phyloP scores from a whole-genome alignment of 2,329 filamentous ascomycete species.

The Sarocladiaceae sp. region DNA sequence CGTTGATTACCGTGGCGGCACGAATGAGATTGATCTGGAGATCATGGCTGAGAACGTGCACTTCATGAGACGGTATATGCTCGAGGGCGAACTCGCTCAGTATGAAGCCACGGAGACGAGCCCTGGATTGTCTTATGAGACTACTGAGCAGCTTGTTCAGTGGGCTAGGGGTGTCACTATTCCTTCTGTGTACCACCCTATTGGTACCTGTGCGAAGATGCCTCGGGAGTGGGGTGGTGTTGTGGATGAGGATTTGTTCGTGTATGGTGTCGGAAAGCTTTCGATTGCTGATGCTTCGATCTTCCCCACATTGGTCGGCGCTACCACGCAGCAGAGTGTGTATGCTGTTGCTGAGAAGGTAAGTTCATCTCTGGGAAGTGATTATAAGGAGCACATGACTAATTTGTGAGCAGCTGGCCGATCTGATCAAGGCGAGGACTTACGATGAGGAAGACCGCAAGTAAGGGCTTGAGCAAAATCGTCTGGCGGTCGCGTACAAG shows the following conservation, averaged over 20 bases:
- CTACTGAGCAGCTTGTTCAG: slow-evolving; percentile 17
- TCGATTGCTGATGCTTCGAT: slow-evolving; percentile 17
- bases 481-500: too few relatives aligned
- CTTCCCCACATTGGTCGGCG: slow-evolving; percentile 17
- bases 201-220: slow-evolving; percentile 24
- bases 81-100: slow-evolving; percentile 15
- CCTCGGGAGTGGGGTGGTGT: slow-evolving; percentile 23
- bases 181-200: slow-evolving; percentile 22
- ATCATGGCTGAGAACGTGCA: slow-evolving; percentile 20
- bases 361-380: too few relatives aligned
- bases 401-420: not conserved
- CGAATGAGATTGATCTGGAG: slow-evolving; percentile 21
- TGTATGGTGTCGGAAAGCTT: slow-evolving; percentile 23
- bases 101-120: slow-evolving; percentile 17
- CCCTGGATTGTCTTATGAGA: slow-evolving; percentile 17
- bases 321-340: slow-evolving; percentile 17
- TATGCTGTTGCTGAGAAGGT: slow-evolving; percentile 18
- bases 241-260: slow-evolving; percentile 21
- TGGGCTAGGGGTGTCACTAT: slow-evolving; percentile 19
- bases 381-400: not conserved
- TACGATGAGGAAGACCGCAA: not conserved
- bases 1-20: slow-evolving; percentile 22
- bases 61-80: slow-evolving; percentile 21
- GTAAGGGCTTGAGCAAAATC: too few relatives aligned
- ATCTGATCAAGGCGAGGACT: slow-evolving; percentile 5